Base-by-base conservation (phyloP, 352 stramenopile genomes). In the Detonula confervacea region DNA sequence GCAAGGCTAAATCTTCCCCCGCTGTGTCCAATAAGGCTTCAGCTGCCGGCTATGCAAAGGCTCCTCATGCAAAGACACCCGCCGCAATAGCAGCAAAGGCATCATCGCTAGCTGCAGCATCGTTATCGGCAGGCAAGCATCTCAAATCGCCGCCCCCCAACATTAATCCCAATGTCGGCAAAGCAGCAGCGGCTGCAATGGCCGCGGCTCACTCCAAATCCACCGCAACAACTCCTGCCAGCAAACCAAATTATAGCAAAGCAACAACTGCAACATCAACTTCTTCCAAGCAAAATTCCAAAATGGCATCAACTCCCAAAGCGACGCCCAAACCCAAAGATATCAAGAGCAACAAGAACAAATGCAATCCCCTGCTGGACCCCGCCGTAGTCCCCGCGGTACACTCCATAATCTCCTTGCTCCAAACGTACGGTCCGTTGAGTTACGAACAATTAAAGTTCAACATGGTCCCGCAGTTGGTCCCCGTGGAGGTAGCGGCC, bases 381-480 rank as follows among this genome's bases (percentile, higher is more conserved):
- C 64, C 65, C 2, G 39, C 33, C 20, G 30, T 81, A 2, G 29
- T 62, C 11, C 56, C 56, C 11, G 65, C 64, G 9, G 67, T 70
- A 3, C 61, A 76, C 35, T 54, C 49, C 29, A 64, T 78, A 11
- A 70, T 83, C n/a, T 22, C 49, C 33, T 25, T 83, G 5, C 46
- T 83, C 4, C 75, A 83, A 49, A 57, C 63, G 0, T 83, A 78
- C 20, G 75, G 75, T 44, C 59, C 75, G 18, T 57, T 83, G 29
- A 83, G 66, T 46, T 83, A 83, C 46, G 44, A 60, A 16, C 75
- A 78, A 24, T 39, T 83, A 3, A 73, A 70, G 37, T 68, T 74
- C 47, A 83, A 83, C 47, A 77, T 83, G 42, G 60, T 59, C 47
- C 51, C 75, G 35, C 66, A 83, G 46, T 61, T 83, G 24, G 75